phyloP scores from a whole-genome alignment of 129 eudicot genomes.

The Centella asiatica region DNA sequence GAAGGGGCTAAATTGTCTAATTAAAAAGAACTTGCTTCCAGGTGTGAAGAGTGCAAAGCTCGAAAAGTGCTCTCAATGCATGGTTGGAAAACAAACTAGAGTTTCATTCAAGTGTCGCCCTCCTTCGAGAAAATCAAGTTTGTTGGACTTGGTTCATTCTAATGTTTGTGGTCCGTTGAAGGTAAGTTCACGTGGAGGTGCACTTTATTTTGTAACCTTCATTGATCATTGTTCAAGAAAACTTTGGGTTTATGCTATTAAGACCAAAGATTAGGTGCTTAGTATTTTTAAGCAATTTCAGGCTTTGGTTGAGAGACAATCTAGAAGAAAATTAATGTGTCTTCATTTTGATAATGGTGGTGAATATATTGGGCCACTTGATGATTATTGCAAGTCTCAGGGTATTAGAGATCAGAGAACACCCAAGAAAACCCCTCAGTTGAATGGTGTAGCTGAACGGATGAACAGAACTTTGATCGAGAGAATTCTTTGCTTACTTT shows the following conservation, averaged over 20 bases:
- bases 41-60: neutral
- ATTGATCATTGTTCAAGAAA: constrained; percentile 6
- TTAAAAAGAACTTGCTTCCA: neutral
- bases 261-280: constrained; percentile 1
- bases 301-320: neutral
- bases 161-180: constrained; percentile 12
- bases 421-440: neutral
- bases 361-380: neutral
- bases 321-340: neutral
- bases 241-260: neutral
- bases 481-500: constrained; percentile 1
- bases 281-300: constrained; percentile 1
- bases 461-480: constrained; percentile 5
- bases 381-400: neutral
- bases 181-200: neutral
- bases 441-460: neutral
- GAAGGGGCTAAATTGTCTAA: neutral
- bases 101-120: neutral
- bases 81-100: constrained; percentile 4
- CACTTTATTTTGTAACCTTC: constrained; percentile 17
- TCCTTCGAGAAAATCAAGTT: neutral
- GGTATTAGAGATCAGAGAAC: neutral
- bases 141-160: constrained; percentile 6
- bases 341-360: neutral
- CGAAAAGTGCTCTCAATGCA: constrained; percentile 3